Evolutionary conservation across 2,329 filamentous ascomycete species (phyloP).

Genomic region (Cordyceps militaris): DNA sequence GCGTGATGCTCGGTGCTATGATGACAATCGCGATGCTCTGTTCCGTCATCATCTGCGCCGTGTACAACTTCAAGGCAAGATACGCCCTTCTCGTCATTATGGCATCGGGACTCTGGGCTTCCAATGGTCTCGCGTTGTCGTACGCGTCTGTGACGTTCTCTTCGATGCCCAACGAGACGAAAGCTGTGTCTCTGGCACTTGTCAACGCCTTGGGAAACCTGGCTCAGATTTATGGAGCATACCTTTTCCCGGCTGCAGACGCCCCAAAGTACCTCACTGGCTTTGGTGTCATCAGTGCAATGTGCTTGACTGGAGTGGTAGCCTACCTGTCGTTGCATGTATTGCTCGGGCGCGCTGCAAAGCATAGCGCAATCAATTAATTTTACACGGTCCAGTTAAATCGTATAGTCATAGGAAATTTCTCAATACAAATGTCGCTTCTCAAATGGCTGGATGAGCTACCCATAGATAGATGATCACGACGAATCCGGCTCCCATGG

Average conservation of each 20-base stretch:
- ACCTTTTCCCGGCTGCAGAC: conserved; percentile 40
- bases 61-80: conserved; percentile 45
- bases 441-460: too few relatives aligned
- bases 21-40: conserved; percentile 32
- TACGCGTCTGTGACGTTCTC: conserved; percentile 47
- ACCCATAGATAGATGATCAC: too few relatives aligned
- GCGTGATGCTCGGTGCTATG: conserved; percentile 41
- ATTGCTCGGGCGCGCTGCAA: not conserved
- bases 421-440: too few relatives aligned
- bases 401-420: too few relatives aligned
- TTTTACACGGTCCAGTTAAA: too few relatives aligned
- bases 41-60: conserved; percentile 30
- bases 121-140: conserved; percentile 43
- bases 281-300: conserved; percentile 25
- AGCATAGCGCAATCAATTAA: not conserved
- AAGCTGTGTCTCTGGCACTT: conserved; percentile 38
- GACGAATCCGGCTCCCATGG: too few relatives aligned
- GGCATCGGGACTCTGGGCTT: conserved; percentile 47
- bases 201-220: conserved; percentile 46
- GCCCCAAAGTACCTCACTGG: conserved; percentile 39
- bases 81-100: conserved; percentile 50
- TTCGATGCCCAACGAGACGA: conserved; percentile 37
- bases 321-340: conserved; percentile 12
- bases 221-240: conserved; percentile 44
- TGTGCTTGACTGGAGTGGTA: conserved; percentile 14